These are phyloP conservation scores for Penicillium brasilianum DNA, from an alignment of 2,329 filamentous ascomycete genomes.

Conservation along the genomic window DNA sequence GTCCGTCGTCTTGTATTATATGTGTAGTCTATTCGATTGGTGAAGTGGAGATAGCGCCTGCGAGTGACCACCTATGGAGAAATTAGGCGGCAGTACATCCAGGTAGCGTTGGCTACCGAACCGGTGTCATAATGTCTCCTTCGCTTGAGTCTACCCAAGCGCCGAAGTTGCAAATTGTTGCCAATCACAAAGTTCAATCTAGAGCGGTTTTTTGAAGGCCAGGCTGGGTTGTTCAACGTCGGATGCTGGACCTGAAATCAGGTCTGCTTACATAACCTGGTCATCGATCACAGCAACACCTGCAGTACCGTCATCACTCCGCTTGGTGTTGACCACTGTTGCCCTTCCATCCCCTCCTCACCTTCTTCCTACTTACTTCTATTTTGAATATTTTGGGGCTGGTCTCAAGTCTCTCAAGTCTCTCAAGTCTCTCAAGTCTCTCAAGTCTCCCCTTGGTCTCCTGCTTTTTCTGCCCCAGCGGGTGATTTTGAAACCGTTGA, in stretches of 20 bases:
- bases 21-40: not conserved
- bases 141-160: not conserved
- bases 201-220: not conserved
- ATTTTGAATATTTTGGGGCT: not conserved
- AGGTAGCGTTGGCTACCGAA: not conserved
- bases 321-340: constrained; percentile 21
- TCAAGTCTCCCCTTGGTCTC: not conserved
- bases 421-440: not conserved
- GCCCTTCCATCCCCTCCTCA: constrained; percentile 14
- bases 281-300: constrained; percentile 12
- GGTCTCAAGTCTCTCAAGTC: not conserved
- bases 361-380: constrained; percentile 1
- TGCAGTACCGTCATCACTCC: constrained; percentile 28
- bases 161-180: not conserved
- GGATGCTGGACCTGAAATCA: not conserved
- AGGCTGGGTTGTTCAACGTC: not conserved
- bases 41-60: not conserved
- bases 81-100: not conserved
- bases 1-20: not conserved
- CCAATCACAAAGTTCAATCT: too few relatives aligned
- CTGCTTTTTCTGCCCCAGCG: not conserved
- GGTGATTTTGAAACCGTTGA: constrained; percentile 5
- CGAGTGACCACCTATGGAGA: not conserved
- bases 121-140: not conserved
- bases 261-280: constrained; percentile 24